Evolutionary conservation across 23 red algal genomes (phyloP).

Genomic region (Pyropia haitanensis): DNA sequence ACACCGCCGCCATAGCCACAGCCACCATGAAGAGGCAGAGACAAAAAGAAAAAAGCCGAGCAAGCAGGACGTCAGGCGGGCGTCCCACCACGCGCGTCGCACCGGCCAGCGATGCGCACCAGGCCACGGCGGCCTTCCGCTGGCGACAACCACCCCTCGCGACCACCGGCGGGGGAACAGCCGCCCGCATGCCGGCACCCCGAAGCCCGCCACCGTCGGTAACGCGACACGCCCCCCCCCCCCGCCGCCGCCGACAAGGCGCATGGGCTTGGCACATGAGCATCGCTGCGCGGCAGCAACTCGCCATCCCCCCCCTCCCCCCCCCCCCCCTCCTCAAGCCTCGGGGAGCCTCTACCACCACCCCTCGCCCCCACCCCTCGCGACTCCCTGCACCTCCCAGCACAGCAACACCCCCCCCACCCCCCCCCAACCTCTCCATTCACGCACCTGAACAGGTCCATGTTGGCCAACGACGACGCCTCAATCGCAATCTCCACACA

Average conservation of each 20-base stretch:
- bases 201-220: too few species aligned
- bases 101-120: too few species aligned
- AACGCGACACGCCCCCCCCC: too few species aligned
- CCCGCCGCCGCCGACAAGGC: too few species aligned
- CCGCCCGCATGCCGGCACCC: too few species aligned
- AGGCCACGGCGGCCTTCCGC: too few species aligned
- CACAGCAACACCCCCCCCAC: background rate
- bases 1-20: background rate
- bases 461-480: slow-evolving; percentile 44
- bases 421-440: slow-evolving; percentile 24
- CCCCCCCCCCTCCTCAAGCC: background rate
- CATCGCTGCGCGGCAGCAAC: background rate
- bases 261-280: background rate
- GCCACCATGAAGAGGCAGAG: too few species aligned
- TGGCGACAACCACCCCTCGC: too few species aligned
- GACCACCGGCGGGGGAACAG: too few species aligned
- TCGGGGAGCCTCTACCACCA: background rate
- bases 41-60: too few species aligned
- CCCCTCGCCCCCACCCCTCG: background rate
- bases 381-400: background rate
- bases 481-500: slow-evolving; percentile 49
- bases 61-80: too few species aligned
- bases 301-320: background rate
- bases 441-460: slow-evolving; percentile 44
- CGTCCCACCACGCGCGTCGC: too few species aligned